Percentiles rank a stretch among this genome's conserved stretches.
Evolutionary conservation across 78 protist genomes (phyloP).

Genomic region (Andalucia godoyi): DNA sequence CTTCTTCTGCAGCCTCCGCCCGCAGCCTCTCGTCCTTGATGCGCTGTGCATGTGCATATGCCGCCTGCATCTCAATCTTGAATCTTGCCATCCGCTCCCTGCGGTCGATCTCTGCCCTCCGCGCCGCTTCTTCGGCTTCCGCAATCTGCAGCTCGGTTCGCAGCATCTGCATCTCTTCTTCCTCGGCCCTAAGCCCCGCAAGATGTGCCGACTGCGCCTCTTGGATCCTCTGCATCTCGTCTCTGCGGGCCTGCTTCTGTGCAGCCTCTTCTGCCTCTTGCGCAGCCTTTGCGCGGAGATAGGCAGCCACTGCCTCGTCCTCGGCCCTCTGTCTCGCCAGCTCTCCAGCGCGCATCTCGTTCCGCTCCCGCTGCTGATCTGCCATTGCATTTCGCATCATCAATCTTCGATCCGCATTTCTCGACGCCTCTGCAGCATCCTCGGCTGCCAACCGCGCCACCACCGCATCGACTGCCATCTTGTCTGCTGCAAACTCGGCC

Average conservation of each 20-base stretch:
- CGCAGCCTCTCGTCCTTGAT: neutral
- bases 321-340: too few relatives aligned
- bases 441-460: neutral
- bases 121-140: slow-evolving; percentile 9
- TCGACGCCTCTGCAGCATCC: too few relatives aligned
- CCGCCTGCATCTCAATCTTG: slow-evolving; percentile 2
- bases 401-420: too few relatives aligned
- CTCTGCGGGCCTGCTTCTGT: neutral
- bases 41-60: neutral
- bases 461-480: neutral
- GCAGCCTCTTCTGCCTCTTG: neutral
- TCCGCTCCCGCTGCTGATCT: neutral
- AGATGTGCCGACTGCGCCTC: slow-evolving; percentile 4
- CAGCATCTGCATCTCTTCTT: slow-evolving; percentile 30
- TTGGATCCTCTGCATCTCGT: neutral
- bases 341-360: too few relatives aligned
- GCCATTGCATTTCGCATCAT: too few relatives aligned
- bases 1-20: slow-evolving; percentile 18
- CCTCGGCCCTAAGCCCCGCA: neutral
- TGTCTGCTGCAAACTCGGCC: neutral
- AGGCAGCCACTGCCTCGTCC: too few relatives aligned
- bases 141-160: slow-evolving; percentile 12
- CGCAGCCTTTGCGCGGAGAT: neutral
- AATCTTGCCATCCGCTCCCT: neutral
- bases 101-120: neutral